These are phyloP conservation scores for Trichoderma sp. DNA, from an alignment of 2,329 filamentous ascomycete genomes.

Conservation along the genomic window DNA sequence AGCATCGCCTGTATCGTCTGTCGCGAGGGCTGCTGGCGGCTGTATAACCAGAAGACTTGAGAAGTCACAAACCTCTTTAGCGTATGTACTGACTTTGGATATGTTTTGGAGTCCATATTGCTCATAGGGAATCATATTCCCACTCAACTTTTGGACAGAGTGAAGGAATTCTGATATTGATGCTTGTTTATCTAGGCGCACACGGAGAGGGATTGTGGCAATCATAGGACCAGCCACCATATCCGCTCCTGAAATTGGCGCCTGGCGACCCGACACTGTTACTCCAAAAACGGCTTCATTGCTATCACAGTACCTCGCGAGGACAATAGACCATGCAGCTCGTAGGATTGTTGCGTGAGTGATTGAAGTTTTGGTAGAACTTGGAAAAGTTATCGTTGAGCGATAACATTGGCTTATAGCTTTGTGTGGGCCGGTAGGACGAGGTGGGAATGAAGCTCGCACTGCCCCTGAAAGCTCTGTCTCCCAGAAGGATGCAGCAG, in stretches of 20 bases:
- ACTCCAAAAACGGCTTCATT: slow-evolving; percentile 28
- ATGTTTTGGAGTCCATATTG: slow-evolving; percentile 32
- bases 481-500: slow-evolving; percentile 23
- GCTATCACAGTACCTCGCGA: slow-evolving; percentile 40
- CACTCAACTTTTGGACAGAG: slow-evolving; percentile 23
- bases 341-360: slow-evolving; percentile 32
- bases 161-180: slow-evolving; percentile 19
- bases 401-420: slow-evolving; percentile 13
- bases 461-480: slow-evolving; percentile 22
- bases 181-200: slow-evolving; percentile 6
- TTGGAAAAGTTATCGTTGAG: slow-evolving; percentile 1
- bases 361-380: slow-evolving; percentile 23
- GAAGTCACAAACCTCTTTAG: slow-evolving; percentile 28
- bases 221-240: slow-evolving; percentile 27
- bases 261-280: slow-evolving; percentile 30
- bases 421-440: neutral
- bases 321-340: slow-evolving; percentile 38
- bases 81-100: slow-evolving; percentile 23
- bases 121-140: slow-evolving; percentile 28
- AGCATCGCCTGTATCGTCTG: neutral
- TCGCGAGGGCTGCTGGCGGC: neutral
- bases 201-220: slow-evolving; percentile 22
- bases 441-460: slow-evolving; percentile 25
- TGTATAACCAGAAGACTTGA: slow-evolving; percentile 29
- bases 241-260: slow-evolving; percentile 27